Base-by-base conservation (phyloP, 2,329 filamentous ascomycete species). In the Neonectria ditissima region DNA sequence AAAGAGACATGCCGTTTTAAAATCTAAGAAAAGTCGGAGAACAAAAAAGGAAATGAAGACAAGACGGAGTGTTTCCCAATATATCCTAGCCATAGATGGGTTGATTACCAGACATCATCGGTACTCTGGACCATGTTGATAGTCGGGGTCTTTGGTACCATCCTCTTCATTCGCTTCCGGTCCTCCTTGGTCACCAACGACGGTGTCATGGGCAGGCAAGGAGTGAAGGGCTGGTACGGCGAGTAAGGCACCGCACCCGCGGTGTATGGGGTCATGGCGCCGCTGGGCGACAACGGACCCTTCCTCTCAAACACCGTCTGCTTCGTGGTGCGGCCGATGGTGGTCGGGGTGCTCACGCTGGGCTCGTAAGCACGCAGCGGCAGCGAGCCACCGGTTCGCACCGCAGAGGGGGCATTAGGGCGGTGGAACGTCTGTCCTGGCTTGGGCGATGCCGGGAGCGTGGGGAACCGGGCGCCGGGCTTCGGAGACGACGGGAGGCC, bases 171-270 rank as follows among this genome's bases (percentile, higher is more conserved):
- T 75, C 86, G 83, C 84, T 90, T 93, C 28, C 91, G 81, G 74
- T 94, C 91, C 65, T 87, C 86, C 77, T 84, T 88, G 24, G 89
- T 92, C 16, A 92, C 88, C 50, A 95, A 79, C 20, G 87, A 88
- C n/a, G 92, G 91, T 30, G 92, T 94, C 52, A 94, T 87, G 1
- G 92, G 92, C 54, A 93, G 85, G 51, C 92, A 83, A 1, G 92
- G 91, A 7, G 90, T 91, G 75, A 90, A 92, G 0, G 92, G 92
- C 81, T 94, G 92, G 70, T 94, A 95, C 0, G 92, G 91, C 59
- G 87, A 89, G 77, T 94, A 94, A 2, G 92, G 92, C 22, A 89
- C 86, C 1, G 87, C 84, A 22, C 82, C 83, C 5, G 86, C 87
- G 1, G 85, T 88, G 75, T 82, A 86, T 0, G 91, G 92, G 3